Conservation (phyloP, 2,329 filamentous ascomycete genomes). For the Ascochyta viciae-villosae region DNA sequence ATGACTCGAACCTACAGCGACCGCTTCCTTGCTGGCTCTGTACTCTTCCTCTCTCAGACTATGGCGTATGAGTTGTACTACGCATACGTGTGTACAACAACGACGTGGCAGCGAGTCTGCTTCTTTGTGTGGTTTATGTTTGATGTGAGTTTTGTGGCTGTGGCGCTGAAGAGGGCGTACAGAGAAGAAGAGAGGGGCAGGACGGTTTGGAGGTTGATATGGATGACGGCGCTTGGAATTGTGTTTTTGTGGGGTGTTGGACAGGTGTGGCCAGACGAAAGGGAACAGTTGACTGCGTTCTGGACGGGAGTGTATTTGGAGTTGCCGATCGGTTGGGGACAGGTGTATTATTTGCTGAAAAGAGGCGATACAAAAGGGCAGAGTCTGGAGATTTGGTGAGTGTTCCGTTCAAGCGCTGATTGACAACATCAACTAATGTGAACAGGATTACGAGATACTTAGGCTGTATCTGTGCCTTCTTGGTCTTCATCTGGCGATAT, state of each 20-base stretch:
- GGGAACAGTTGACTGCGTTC: slow-evolving; percentile 51
- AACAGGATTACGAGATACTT: slow-evolving; percentile 49
- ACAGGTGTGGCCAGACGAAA: slow-evolving; percentile 46
- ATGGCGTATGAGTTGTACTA: slow-evolving; percentile 54
- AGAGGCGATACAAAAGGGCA: slow-evolving; percentile 48
- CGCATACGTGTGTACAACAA: slow-evolving; percentile 46
- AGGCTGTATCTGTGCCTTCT: slow-evolving; percentile 49
- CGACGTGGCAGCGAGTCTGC: slow-evolving; percentile 42
- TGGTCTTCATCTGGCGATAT: slow-evolving; percentile 51
- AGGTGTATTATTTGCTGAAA: slow-evolving; percentile 39
- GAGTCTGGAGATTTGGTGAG: slow-evolving; percentile 51
- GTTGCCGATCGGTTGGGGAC: slow-evolving; percentile 50
- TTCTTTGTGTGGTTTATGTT: slow-evolving; percentile 51
- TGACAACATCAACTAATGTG: background rate
- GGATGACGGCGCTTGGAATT: slow-evolving; percentile 38
- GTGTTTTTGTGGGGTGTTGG: slow-evolving; percentile 39
- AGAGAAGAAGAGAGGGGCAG: slow-evolving; percentile 23
- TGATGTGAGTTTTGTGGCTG: slow-evolving; percentile 44
- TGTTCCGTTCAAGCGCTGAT: background rate
- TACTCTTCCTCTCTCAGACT: slow-evolving; percentile 37
- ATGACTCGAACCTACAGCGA: slow-evolving; percentile 48
- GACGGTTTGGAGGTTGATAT: slow-evolving; percentile 34
- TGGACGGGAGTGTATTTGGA: slow-evolving; percentile 50
- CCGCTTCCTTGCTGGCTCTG: slow-evolving; percentile 43
- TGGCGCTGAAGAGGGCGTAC: slow-evolving; percentile 44